A percentile compares a stretch with the other conserved stretches of the same genome.
These are phyloP conservation scores for Talaromyces stipitatus DNA, from an alignment of 495 filamentous ascomycete species.

Conservation along the genomic window DNA sequence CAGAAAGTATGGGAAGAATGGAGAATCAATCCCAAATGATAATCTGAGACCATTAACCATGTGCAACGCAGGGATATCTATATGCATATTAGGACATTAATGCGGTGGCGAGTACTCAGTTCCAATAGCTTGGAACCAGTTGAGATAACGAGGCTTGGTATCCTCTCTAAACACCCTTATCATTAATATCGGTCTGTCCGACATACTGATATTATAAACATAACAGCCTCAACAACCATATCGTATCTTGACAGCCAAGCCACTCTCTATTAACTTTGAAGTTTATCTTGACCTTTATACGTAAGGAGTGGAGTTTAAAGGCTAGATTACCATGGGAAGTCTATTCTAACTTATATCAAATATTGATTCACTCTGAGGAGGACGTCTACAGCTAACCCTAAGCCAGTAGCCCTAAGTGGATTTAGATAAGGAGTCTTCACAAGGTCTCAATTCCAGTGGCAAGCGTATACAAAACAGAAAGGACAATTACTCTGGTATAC, in stretches of 20 bases:
- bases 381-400: neutral
- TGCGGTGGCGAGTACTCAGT: neutral
- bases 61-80: neutral
- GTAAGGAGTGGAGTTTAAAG: too few species aligned
- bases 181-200: neutral
- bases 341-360: neutral
- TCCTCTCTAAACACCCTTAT: neutral
- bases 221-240: neutral
- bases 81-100: neutral
- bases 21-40: neutral
- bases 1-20: neutral
- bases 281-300: neutral
- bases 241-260: neutral
- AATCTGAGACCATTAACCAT: neutral
- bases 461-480: neutral
- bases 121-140: neutral
- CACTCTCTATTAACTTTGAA: neutral
- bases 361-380: neutral
- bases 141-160: neutral
- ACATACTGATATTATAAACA: neutral
- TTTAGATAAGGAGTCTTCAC: neutral
- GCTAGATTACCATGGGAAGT: too few species aligned
- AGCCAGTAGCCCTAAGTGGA: neutral
- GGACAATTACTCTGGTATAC: too few species aligned
- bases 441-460: neutral